These are phyloP conservation scores for Trametes villosa DNA, from an alignment of 768 basidiomycete genomes.

Conservation along the genomic window DNA sequence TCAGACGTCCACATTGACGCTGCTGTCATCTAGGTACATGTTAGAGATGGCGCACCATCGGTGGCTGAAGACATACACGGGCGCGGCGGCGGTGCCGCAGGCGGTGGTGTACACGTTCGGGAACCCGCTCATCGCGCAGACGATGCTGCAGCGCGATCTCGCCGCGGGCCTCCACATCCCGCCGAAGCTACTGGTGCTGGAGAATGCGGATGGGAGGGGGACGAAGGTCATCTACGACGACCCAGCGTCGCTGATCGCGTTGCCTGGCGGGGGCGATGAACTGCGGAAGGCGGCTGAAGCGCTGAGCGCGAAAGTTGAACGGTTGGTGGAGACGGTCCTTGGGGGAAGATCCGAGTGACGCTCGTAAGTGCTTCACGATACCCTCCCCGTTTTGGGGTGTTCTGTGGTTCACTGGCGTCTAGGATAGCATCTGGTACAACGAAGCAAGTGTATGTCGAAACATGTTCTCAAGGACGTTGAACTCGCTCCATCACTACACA, in stretches of 20 bases:
- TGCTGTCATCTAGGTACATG: slow-evolving; percentile 16
- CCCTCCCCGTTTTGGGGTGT: no score
- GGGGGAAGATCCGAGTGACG: background rate
- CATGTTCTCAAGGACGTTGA: no score
- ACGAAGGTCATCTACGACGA: slow-evolving; percentile 51
- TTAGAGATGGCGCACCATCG: slow-evolving; percentile 9
- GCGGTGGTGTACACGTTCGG: slow-evolving; percentile 51
- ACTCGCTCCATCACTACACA: no score
- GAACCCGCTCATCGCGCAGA: slow-evolving; percentile 54
- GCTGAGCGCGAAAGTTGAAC: slow-evolving; percentile 51
- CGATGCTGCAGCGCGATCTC: slow-evolving; percentile 47
- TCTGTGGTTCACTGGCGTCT: no score
- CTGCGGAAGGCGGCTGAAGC: slow-evolving; percentile 39
- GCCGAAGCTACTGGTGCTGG: slow-evolving; percentile 48
- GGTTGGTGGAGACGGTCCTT: slow-evolving; percentile 37
- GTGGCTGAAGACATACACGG: slow-evolving; percentile 18
- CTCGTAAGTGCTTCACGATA: background rate
- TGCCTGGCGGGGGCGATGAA: slow-evolving; percentile 25
- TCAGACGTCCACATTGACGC: background rate
- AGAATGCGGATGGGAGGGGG: slow-evolving; percentile 42
- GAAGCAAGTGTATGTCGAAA: no score
- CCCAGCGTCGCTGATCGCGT: slow-evolving; percentile 49
- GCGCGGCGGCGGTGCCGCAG: slow-evolving; percentile 10
- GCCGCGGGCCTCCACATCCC: slow-evolving; percentile 49
- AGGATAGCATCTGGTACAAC: no score